These are phyloP conservation scores for Quercus alba DNA, from an alignment of 306 rosid genomes.

Conservation along the genomic window DNA sequence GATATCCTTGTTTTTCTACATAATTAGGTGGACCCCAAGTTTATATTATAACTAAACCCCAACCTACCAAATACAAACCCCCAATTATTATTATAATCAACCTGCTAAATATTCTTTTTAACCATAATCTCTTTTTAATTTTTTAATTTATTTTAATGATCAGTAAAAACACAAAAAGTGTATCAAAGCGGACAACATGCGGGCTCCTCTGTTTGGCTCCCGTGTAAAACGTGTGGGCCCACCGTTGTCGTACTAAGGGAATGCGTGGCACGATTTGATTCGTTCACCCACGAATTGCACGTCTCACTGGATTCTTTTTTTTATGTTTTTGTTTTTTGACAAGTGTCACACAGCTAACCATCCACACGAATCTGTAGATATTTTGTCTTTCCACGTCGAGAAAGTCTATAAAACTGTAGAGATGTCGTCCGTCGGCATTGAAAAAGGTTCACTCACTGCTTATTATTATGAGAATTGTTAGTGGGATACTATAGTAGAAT, in stretches of 20 bases:
- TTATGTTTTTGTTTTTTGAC: neutral
- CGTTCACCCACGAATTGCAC: conserved; percentile 18
- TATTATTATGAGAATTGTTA: no score
- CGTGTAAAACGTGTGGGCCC: conserved; percentile 37
- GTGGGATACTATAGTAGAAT: no score
- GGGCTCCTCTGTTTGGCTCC: conserved; percentile 11
- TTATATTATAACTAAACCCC: neutral
- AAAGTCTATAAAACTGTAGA: no score
- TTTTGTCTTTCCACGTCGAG: neutral
- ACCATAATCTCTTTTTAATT: neutral
- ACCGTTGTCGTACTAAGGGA: neutral
- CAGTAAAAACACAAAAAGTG: neutral
- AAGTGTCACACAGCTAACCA: neutral
- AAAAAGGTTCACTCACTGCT: no score
- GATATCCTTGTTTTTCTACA: conserved; percentile 8
- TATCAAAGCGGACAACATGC: conserved; percentile 1
- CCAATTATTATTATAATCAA: neutral
- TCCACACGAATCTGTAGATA: neutral
- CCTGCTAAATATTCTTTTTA: neutral
- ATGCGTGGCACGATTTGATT: conserved; percentile 19
- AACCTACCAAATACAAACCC: conserved; percentile 10
- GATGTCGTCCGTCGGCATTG: no score
- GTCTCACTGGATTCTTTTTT: neutral
- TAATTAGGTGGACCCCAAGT: conserved; percentile 18
- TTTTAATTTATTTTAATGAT: neutral